Base-by-base conservation (phyloP, 1,139 yeast species). In the Candida tropicalis region DNA sequence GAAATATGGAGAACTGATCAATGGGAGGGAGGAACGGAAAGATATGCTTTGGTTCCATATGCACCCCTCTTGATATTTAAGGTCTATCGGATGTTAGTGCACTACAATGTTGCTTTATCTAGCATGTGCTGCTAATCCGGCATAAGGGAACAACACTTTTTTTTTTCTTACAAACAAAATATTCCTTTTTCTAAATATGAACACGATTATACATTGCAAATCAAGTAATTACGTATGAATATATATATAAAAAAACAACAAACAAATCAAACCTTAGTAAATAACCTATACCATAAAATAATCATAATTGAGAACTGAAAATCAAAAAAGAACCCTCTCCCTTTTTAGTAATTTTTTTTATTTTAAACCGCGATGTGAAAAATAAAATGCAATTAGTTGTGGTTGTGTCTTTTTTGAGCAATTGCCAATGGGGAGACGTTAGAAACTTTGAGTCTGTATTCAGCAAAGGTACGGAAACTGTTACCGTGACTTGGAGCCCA, bases 401-500 rank as follows among this genome's bases (percentile, higher is more conserved):
- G 13, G 35, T 31, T 31, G 7, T 24, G 8, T 31, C 23, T 31
- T 18, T 31, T 31, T 18, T 31, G 35, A 15, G 38, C 38, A 35
- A 50, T 45, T 9, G 50, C 50, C 32, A 77, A 70, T 11, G 84
- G 84, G 44, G 77, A 74, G 48, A 73, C 77, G 60, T 77, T 73
- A 42, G 69, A 65, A 17, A 69, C 78, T 53, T 72, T 72, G 55
- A 77, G 66, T 55, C 84, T 64, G 66, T 79, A 79, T 55, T 79
- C 82, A 28, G 81, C 81, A 60, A 79, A 79, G 2, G 79, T 63
- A 51, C 77, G 68, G 66, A 73, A 77, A 2, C 78, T 63, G 40
- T 66, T 62, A 34, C 73, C 74, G 42, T 60, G 53, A 18, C 65
- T 63, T 29, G 75, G 74, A 40, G 59, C 57, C 73, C 73, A 69